Percentiles rank a stretch among this genome's conserved stretches.
phyloP scores from a whole-genome alignment of 176 grass and related monocot species.

The Avena sativa region DNA sequence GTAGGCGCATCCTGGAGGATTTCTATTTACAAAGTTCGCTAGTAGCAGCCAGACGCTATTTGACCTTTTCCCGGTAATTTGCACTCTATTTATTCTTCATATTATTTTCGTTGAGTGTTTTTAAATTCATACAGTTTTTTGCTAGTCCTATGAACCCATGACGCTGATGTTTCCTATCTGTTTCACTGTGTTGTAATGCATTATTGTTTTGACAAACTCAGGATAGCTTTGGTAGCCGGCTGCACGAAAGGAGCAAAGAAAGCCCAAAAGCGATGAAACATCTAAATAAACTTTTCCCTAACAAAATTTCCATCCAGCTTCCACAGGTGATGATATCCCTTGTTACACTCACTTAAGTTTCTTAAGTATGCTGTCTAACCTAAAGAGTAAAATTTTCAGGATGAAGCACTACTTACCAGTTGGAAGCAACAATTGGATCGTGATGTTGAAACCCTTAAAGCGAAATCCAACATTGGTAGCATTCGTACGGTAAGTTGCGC shows the following conservation, averaged over 20 bases:
- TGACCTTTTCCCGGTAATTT: constrained; percentile 93
- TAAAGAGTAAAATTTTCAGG: constrained; percentile 55
- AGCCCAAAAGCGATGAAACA: constrained; percentile 96
- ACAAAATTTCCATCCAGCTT: constrained; percentile 96
- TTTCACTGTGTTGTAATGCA: constrained; percentile 36
- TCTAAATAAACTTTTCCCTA: constrained; percentile 91
- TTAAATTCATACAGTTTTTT: constrained; percentile 23
- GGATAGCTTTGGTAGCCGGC: constrained; percentile 90
- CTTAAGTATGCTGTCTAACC: constrained; percentile 45
- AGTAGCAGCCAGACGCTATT: constrained; percentile 91
- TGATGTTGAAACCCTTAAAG: constrained; percentile 99
- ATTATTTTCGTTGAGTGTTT: constrained; percentile 24
- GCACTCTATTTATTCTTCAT: constrained; percentile 25
- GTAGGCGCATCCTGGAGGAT: constrained; percentile 95
- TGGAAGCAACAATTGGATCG: constrained; percentile 99
- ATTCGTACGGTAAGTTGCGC: constrained; percentile 73
- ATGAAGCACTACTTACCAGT: constrained; percentile 85
- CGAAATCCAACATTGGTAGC: constrained; percentile 86
- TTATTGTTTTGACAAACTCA: constrained; percentile 43
- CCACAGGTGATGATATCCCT: constrained; percentile 68
- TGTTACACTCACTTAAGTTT: constrained; percentile 19
- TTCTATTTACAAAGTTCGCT: constrained; percentile 97
- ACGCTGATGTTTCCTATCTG: background rate
- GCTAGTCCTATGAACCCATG: constrained; percentile 32
- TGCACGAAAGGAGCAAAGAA: constrained; percentile 97